Conservation (phyloP, 1,139 yeast genomes). For the Komagataea norvegica region DNA sequence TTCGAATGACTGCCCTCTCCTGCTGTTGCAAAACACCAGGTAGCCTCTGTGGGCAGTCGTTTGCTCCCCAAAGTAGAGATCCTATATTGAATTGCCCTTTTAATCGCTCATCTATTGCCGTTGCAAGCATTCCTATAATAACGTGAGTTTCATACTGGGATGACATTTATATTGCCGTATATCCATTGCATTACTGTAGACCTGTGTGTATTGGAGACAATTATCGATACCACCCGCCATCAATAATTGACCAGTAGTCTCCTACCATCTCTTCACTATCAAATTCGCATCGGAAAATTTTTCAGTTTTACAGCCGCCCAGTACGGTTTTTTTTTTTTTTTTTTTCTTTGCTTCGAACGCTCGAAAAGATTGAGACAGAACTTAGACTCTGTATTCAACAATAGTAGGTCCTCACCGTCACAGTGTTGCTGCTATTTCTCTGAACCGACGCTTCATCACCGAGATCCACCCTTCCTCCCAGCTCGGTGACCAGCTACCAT, state of each 20-base stretch:
- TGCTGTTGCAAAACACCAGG: not conserved
- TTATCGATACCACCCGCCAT: too few species aligned
- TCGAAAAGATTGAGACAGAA: too few species aligned
- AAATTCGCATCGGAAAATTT: slow-evolving; percentile 3
- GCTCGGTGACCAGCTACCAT: slow-evolving; percentile 18
- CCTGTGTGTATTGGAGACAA: too few species aligned
- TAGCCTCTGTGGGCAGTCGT: slow-evolving; percentile 1
- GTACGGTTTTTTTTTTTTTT: too few species aligned
- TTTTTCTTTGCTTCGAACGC: too few species aligned
- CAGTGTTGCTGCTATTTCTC: slow-evolving; percentile 4
- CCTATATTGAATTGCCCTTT: slow-evolving; percentile 10
- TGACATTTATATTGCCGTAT: slow-evolving; percentile 10
- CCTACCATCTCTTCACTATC: not conserved
- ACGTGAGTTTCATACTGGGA: slow-evolving; percentile 19
- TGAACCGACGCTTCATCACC: slow-evolving; percentile 14
- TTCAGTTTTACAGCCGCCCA: too few species aligned
- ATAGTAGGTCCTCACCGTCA: too few species aligned
- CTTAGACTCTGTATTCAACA: too few species aligned
- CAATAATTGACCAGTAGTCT: not conserved
- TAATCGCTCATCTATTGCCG: slow-evolving; percentile 16
- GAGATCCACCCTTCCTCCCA: slow-evolving; percentile 14
- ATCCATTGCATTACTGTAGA: too few species aligned
- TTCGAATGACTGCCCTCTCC: slow-evolving; percentile 4
- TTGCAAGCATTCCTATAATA: slow-evolving; percentile 6
- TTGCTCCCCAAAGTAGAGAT: slow-evolving; percentile 6